These are phyloP conservation scores for Hypsizygus ulmarius DNA, from an alignment of 1,284 basidiomycete genomes.

Conservation along the genomic window DNA sequence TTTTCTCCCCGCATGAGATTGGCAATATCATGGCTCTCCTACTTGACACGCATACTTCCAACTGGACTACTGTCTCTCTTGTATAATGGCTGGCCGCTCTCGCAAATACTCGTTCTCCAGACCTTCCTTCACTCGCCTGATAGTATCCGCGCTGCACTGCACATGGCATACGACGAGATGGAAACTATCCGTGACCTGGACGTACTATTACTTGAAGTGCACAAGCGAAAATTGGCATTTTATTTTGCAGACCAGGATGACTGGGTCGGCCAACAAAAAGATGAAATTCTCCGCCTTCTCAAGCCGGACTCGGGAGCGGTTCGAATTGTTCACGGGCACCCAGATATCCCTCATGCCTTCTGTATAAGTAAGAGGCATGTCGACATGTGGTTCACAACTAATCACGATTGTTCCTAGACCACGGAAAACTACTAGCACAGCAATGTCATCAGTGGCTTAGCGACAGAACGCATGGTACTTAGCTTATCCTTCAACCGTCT, in stretches of 20 bases:
- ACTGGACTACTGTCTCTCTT: slow-evolving; percentile 30
- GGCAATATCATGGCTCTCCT: slow-evolving; percentile 36
- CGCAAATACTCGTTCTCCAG: slow-evolving; percentile 46
- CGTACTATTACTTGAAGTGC: slow-evolving; percentile 34
- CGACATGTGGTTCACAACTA: not conserved
- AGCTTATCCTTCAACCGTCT: too few species aligned
- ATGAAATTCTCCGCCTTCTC: slow-evolving; percentile 38
- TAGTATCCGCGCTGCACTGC: slow-evolving; percentile 46
- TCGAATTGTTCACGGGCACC: slow-evolving; percentile 41
- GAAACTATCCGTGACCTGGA: slow-evolving; percentile 49
- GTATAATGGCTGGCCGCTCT: slow-evolving; percentile 43
- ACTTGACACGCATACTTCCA: slow-evolving; percentile 26
- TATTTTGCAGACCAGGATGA: slow-evolving; percentile 56
- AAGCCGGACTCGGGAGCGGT: slow-evolving; percentile 29
- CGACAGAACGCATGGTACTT: too few species aligned
- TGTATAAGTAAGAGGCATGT: slow-evolving; percentile 50
- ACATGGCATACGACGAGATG: slow-evolving; percentile 67
- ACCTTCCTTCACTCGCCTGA: slow-evolving; percentile 46
- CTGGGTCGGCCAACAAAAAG: slow-evolving; percentile 56
- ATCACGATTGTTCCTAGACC: slow-evolving; percentile 34
- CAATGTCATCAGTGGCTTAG: slow-evolving; percentile 50
- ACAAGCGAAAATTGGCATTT: slow-evolving; percentile 43
- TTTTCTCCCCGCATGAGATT: slow-evolving; percentile 45
- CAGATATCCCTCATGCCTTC: slow-evolving; percentile 59
- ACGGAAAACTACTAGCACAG: slow-evolving; percentile 45